Percentiles rank a stretch among this genome's conserved stretches.
These are phyloP conservation scores for Comarum palustre DNA, from an alignment of 306 rosid species.

Conservation along the genomic window DNA sequence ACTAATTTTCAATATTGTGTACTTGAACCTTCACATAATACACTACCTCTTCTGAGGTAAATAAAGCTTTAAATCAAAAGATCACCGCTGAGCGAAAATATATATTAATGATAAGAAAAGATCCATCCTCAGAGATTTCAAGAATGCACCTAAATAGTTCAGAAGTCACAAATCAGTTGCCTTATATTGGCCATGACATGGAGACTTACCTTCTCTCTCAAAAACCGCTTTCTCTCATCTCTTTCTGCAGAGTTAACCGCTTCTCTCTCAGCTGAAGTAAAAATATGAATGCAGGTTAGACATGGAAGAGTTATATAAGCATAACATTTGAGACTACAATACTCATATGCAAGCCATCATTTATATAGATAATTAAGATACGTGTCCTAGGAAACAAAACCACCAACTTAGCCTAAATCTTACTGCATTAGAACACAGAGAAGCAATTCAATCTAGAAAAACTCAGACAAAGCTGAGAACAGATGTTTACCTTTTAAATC, in stretches of 20 bases:
- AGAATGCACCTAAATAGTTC: neutral
- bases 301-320: neutral
- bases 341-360: neutral
- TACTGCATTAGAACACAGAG: neutral
- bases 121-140: neutral
- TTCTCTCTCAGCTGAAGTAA: conserved; percentile 79
- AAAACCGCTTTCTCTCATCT: conserved; percentile 75
- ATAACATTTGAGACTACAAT: neutral
- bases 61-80: too few relatives aligned
- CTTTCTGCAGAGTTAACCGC: conserved; percentile 91
- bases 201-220: conserved; percentile 77
- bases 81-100: neutral
- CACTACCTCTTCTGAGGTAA: neutral
- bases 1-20: neutral
- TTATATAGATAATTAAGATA: neutral
- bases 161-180: neutral
- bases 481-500: conserved; percentile 77
- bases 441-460: neutral
- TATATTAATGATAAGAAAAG: neutral
- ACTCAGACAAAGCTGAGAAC: conserved; percentile 17
- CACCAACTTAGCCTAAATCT: neutral
- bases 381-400: neutral
- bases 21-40: neutral
- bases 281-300: conserved; percentile 9
- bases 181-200: neutral